Conservation (phyloP, 1,284 basidiomycete species). For the Xerocomus minutiporus region DNA sequence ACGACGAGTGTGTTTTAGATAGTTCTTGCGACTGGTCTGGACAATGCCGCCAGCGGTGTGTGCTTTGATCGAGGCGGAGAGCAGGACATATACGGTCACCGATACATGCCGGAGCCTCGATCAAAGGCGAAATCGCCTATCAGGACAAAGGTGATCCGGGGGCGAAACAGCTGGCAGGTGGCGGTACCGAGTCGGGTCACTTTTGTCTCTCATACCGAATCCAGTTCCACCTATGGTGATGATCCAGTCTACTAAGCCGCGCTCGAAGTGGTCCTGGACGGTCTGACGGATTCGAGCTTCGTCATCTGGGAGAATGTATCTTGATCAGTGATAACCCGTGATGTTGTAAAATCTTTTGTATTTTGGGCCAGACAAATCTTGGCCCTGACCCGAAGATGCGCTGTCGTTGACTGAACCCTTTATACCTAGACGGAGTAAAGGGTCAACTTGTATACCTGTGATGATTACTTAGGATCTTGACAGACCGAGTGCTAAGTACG, state of each 20-base stretch:
- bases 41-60: slow-evolving; percentile 78
- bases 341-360: slow-evolving; percentile 23
- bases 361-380: slow-evolving; percentile 65
- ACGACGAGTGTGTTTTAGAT: slow-evolving; percentile 63
- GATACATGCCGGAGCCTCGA: slow-evolving; percentile 58
- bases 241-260: too few relatives aligned
- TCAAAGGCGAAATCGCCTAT: slow-evolving; percentile 29
- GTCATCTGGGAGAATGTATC: too few relatives aligned
- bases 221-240: too few relatives aligned
- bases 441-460: slow-evolving; percentile 20
- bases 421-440: too few relatives aligned
- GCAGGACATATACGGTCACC: slow-evolving; percentile 71
- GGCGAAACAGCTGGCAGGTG: too few relatives aligned
- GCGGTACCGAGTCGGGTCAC: slow-evolving; percentile 66
- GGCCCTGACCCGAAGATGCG: slow-evolving; percentile 46
- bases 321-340: too few relatives aligned
- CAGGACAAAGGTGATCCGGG: too few relatives aligned
- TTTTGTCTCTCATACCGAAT: slow-evolving; percentile 73
- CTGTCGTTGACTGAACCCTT: slow-evolving; percentile 61
- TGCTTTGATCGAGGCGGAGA: slow-evolving; percentile 63
- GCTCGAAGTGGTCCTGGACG: too few relatives aligned
- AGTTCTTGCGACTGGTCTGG: slow-evolving; percentile 77
- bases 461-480: slow-evolving; percentile 10
- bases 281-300: too few relatives aligned
- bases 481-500: too few relatives aligned